These are phyloP conservation scores for Phaeosphaeria sp. DNA, from an alignment of 2,329 filamentous ascomycete species.

Conservation along the genomic window DNA sequence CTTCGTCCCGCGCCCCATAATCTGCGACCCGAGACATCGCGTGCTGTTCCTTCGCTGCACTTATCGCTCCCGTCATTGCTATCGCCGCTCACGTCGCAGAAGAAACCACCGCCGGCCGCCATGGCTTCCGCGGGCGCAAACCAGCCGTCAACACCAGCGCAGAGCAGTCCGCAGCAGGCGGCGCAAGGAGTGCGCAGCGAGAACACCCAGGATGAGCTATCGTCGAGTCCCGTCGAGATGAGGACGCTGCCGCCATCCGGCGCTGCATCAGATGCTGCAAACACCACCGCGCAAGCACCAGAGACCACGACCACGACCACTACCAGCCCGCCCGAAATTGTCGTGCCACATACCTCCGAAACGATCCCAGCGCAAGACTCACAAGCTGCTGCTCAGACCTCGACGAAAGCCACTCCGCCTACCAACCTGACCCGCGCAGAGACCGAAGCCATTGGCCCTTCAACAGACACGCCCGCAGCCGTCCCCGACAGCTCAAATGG, in stretches of 20 bases:
- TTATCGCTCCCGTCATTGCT: constrained; percentile 16
- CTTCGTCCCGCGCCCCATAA: not conserved
- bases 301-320: constrained; percentile 19
- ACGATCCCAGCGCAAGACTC: constrained; percentile 15
- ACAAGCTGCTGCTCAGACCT: constrained; percentile 18
- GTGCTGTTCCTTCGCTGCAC: constrained; percentile 22
- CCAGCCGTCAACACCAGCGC: constrained; percentile 33
- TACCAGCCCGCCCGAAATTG: constrained; percentile 17
- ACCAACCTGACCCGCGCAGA: constrained; percentile 46
- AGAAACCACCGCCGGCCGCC: constrained; percentile 25
- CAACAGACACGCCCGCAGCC: constrained; percentile 51
- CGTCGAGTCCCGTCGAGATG: constrained; percentile 46
- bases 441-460: constrained; percentile 57
- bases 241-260: constrained; percentile 34
- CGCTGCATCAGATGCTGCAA: constrained; percentile 20
- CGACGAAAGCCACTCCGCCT: constrained; percentile 32
- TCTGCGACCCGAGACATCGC: constrained; percentile 1
- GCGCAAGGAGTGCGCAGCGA: constrained; percentile 28
- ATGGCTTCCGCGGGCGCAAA: constrained; percentile 41
- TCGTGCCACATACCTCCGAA: constrained; percentile 18
- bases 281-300: constrained; percentile 18
- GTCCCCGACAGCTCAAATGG: constrained; percentile 49
- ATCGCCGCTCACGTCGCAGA: constrained; percentile 26
- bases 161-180: constrained; percentile 29
- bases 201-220: constrained; percentile 27